These are phyloP conservation scores for Obba rivulosa DNA, from an alignment of 768 basidiomycete species.

Conservation along the genomic window DNA sequence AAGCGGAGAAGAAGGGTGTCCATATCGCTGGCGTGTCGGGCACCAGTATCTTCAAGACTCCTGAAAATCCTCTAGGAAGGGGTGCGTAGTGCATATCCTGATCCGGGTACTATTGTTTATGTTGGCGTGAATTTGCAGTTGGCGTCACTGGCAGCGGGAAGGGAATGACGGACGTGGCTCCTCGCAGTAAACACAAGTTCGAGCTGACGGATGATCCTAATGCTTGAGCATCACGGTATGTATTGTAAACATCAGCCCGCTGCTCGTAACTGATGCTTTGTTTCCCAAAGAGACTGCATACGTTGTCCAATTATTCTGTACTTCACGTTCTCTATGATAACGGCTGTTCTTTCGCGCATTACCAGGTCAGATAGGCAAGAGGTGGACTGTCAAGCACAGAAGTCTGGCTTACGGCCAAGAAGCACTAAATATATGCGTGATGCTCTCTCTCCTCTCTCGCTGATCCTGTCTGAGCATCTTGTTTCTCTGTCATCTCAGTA, in stretches of 20 bases:
- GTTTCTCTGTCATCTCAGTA: too few relatives aligned
- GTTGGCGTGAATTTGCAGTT: slow-evolving; percentile 38
- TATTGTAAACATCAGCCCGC: background rate
- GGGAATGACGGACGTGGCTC: slow-evolving; percentile 77
- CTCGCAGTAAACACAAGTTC: slow-evolving; percentile 75
- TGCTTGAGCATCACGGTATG: slow-evolving; percentile 9
- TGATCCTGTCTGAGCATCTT: too few relatives aligned
- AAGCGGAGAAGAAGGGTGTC: slow-evolving; percentile 88
- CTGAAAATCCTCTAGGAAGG: slow-evolving; percentile 83
- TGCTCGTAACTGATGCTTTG: background rate
- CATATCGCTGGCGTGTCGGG: slow-evolving; percentile 86
- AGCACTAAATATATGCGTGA: too few relatives aligned
- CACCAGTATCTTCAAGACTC: slow-evolving; percentile 92
- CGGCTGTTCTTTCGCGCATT: background rate
- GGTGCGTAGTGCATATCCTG: slow-evolving; percentile 40
- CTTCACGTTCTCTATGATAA: slow-evolving; percentile 2
- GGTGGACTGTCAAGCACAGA: background rate
- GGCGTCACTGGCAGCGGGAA: slow-evolving; percentile 90
- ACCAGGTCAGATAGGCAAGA: background rate
- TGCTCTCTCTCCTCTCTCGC: too few relatives aligned
- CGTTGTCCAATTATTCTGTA: slow-evolving; percentile 1
- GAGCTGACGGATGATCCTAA: slow-evolving; percentile 34
- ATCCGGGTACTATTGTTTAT: slow-evolving; percentile 11
- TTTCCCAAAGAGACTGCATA: background rate
- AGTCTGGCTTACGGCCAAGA: too few relatives aligned